A percentile compares a stretch with the other conserved stretches of the same genome.
These are phyloP conservation scores for Podospora australis DNA, from an alignment of 495 filamentous ascomycete species.

Conservation along the genomic window DNA sequence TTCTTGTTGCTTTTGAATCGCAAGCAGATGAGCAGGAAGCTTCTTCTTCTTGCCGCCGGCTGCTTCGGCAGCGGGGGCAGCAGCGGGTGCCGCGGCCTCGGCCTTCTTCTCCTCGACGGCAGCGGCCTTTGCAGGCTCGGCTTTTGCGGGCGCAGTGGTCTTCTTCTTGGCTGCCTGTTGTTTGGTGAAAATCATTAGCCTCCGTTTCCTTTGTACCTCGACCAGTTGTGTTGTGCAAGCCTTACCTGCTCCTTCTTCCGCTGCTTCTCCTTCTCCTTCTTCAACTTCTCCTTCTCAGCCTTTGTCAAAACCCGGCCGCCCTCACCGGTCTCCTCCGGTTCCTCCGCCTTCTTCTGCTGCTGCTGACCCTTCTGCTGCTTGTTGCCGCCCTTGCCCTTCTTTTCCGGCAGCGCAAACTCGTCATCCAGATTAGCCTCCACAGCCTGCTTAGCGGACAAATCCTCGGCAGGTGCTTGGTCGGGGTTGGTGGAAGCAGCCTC, in stretches of 20 bases:
- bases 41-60: constrained; percentile 78
- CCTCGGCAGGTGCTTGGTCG: constrained; percentile 35
- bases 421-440: constrained; percentile 81
- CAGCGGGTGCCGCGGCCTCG: constrained; percentile 25
- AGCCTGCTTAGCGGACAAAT: constrained; percentile 65
- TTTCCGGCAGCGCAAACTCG: constrained; percentile 76
- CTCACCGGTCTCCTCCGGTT: constrained; percentile 51
- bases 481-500: constrained; percentile 36
- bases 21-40: constrained; percentile 68
- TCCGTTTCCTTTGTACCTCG: background rate
- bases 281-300: constrained; percentile 93
- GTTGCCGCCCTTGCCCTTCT: constrained; percentile 92
- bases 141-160: constrained; percentile 44
- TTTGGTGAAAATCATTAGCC: constrained; percentile 14
- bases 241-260: constrained; percentile 83
- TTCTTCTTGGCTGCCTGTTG: constrained; percentile 65
- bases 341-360: constrained; percentile 59
- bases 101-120: constrained; percentile 44
- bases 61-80: constrained; percentile 41
- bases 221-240: background rate
- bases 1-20: constrained; percentile 91
- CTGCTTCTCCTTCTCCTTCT: constrained; percentile 93
- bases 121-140: constrained; percentile 42
- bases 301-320: constrained; percentile 73
- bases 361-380: constrained; percentile 70